Conservation (phyloP, 2,329 filamentous ascomycete species). For the Fusarium phyllophilum region DNA sequence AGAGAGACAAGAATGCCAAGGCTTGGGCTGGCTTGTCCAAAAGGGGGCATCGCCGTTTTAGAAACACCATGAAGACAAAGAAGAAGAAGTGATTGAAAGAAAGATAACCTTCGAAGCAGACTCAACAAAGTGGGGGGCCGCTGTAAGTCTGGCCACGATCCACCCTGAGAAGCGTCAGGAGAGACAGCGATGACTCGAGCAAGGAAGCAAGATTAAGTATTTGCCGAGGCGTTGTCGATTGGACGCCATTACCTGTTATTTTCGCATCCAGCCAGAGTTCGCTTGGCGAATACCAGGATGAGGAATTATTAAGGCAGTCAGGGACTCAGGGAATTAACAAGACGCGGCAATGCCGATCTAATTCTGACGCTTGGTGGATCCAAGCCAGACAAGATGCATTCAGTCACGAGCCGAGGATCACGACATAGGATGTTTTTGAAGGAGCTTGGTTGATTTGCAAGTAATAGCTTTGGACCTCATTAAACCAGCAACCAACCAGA, state of each 20-base stretch:
- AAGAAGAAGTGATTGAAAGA: not conserved
- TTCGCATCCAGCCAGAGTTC: constrained; percentile 1
- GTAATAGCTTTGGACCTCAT: constrained; percentile 5
- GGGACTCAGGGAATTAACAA: not conserved
- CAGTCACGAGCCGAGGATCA: not conserved
- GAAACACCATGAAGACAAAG: not conserved
- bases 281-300: constrained; percentile 11
- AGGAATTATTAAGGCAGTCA: not conserved
- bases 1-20: not conserved
- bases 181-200: constrained; percentile 3
- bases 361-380: constrained; percentile 5
- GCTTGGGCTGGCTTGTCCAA: not conserved
- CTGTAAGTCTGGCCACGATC: not conserved
- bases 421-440: not conserved
- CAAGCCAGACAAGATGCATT: constrained; percentile 1
- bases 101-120: not conserved
- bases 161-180: constrained; percentile 5
- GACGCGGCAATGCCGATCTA: constrained; percentile 17
- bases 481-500: constrained; percentile 4
- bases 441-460: not conserved
- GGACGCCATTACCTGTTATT: not conserved
- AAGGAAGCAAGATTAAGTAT: constrained; percentile 7
- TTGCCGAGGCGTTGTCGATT: not conserved
- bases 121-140: not conserved
- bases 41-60: constrained; percentile 7